A percentile compares a stretch with the other conserved stretches of the same genome.
These are phyloP conservation scores for Lentinula raphanica DNA, from an alignment of 768 basidiomycete genomes.

Conservation along the genomic window DNA sequence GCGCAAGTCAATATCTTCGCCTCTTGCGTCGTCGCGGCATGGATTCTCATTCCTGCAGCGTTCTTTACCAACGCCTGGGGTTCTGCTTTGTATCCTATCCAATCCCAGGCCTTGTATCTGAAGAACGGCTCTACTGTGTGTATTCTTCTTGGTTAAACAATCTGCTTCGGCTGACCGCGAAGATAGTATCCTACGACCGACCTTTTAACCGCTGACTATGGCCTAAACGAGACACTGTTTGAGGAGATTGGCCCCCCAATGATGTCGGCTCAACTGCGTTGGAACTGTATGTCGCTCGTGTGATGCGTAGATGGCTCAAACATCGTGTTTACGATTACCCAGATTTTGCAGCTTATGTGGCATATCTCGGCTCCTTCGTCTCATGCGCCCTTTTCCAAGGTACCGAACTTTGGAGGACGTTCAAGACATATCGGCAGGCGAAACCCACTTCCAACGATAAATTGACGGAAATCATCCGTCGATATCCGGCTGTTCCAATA, in stretches of 20 bases:
- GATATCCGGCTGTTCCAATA: conserved; percentile 18
- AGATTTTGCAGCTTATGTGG: conserved; percentile 15
- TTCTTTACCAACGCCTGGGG: conserved; percentile 20
- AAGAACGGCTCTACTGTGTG: conserved; percentile 12
- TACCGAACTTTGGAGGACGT: conserved; percentile 13
- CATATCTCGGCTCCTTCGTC: conserved; percentile 20
- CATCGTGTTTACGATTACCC: not conserved
- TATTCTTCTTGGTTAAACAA: not conserved
- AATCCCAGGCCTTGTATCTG: conserved; percentile 14
- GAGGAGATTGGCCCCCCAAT: conserved; percentile 15
- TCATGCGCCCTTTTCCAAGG: conserved; percentile 19
- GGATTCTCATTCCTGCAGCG: conserved; percentile 19
- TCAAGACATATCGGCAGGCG: conserved; percentile 4
- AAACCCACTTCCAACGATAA: conserved; percentile 15
- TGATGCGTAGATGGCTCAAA: not conserved
- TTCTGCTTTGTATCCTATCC: conserved; percentile 17
- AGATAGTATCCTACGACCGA: conserved; percentile 15
- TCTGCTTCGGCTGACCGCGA: not conserved
- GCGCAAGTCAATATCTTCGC: conserved; percentile 18
- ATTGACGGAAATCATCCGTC: conserved; percentile 18
- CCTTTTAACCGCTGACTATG: conserved; percentile 16
- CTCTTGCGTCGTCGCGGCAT: conserved; percentile 16
- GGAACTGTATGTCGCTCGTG: conserved; percentile 11
- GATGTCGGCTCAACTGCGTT: conserved; percentile 21
- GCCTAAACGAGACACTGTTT: conserved; percentile 15